These are phyloP conservation scores for Seiridium unicorne DNA, from an alignment of 2,329 filamentous ascomycete genomes.

Conservation along the genomic window DNA sequence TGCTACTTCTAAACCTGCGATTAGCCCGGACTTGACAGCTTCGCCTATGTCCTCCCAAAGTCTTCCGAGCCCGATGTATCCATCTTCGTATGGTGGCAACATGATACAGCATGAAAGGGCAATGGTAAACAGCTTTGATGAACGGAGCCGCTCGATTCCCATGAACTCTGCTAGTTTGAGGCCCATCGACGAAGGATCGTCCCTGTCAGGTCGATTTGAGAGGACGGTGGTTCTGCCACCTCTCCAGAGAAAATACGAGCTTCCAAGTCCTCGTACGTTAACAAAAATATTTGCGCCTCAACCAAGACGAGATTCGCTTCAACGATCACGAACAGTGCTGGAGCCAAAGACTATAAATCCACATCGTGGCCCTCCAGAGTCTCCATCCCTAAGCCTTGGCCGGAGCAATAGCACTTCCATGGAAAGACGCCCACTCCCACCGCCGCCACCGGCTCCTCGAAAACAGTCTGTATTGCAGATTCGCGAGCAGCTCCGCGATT, in stretches of 20 bases:
- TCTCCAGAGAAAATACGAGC: conserved; percentile 9
- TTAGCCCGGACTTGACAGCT: conserved; percentile 21
- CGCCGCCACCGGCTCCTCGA: conserved; percentile 10
- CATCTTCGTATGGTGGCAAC: conserved; percentile 27
- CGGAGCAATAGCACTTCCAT: background rate
- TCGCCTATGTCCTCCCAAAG: conserved; percentile 28
- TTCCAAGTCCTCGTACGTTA: conserved; percentile 9
- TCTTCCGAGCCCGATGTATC: conserved; percentile 33
- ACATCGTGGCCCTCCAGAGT: background rate
- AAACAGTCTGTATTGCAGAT: conserved; percentile 16
- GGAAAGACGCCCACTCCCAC: background rate
- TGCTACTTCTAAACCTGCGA: conserved; percentile 19
- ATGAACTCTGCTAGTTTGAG: conserved; percentile 19
- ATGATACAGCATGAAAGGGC: conserved; percentile 35
- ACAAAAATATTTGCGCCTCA: conserved; percentile 5
- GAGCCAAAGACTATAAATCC: background rate
- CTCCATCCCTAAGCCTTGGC: background rate
- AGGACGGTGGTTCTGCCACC: conserved; percentile 23
- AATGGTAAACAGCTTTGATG: conserved; percentile 32
- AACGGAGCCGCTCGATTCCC: conserved; percentile 16
- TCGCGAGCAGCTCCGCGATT: conserved; percentile 36
- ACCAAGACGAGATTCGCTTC: background rate
- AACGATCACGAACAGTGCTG: background rate
- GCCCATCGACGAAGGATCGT: conserved; percentile 28
- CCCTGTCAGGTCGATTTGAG: conserved; percentile 22